Conservation (phyloP, 2,329 filamentous ascomycete species). For the Diplodia sapinea region DNA sequence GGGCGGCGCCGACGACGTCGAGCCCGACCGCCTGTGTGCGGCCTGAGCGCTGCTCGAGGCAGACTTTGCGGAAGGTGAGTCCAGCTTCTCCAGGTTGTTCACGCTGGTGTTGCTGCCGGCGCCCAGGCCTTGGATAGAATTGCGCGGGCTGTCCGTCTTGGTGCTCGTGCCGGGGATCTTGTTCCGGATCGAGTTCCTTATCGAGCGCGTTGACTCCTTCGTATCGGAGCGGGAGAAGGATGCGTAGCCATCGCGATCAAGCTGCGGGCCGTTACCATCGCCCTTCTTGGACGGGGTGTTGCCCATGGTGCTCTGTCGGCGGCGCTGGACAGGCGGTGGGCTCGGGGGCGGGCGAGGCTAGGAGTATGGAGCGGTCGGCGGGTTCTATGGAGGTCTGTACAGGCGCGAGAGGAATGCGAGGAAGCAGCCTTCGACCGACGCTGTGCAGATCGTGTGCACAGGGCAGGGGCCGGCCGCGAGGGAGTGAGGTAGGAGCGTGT, state of each 20-base stretch:
- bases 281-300: conserved; percentile 72
- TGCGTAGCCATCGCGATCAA: conserved; percentile 77
- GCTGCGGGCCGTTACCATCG: conserved; percentile 60
- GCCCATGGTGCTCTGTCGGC: conserved; percentile 64
- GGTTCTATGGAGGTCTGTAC: conserved; percentile 53
- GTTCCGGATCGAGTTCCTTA: conserved; percentile 79
- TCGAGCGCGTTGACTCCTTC: conserved; percentile 86
- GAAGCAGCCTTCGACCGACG: conserved; percentile 52
- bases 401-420: conserved; percentile 54
- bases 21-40: conserved; percentile 44
- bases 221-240: conserved; percentile 93
- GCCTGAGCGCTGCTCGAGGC: conserved; percentile 67
- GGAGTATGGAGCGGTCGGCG: conserved; percentile 5
- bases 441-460: conserved; percentile 44
- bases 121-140: conserved; percentile 67
- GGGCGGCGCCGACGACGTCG: conserved; percentile 39
- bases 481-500: conserved; percentile 40
- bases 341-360: conserved; percentile 15
- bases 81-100: conserved; percentile 51
- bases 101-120: conserved; percentile 60
- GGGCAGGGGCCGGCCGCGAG: conserved; percentile 41
- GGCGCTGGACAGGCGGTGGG: conserved; percentile 6
- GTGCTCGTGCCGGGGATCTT: conserved; percentile 77
- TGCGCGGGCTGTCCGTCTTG: conserved; percentile 80
- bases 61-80: conserved; percentile 54